Percentiles rank a stretch among this genome's conserved stretches.
phyloP scores from a whole-genome alignment of 73 alveolate genomes.

The Paramecium sonneborni region DNA sequence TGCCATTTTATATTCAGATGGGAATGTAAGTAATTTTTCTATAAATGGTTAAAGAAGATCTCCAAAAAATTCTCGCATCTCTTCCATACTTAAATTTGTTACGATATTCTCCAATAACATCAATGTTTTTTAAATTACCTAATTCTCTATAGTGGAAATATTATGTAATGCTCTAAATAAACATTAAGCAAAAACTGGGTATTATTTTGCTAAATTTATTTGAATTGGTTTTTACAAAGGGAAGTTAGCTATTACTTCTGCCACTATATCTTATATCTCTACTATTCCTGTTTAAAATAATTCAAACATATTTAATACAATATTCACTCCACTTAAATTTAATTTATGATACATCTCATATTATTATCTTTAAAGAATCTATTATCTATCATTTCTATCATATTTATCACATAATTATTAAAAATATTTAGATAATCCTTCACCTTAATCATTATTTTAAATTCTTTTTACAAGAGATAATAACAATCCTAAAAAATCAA shows the following conservation, averaged over 20 bases:
- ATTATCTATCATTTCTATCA: background rate
- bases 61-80: slow-evolving; percentile 29
- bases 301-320: slow-evolving; percentile 31
- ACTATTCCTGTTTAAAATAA: slow-evolving; percentile 36
- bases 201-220: slow-evolving; percentile 29
- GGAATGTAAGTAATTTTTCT: background rate
- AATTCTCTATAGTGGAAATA: slow-evolving; percentile 4
- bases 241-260: slow-evolving; percentile 51
- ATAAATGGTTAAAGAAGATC: slow-evolving; percentile 46
- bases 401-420: slow-evolving; percentile 45
- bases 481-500: slow-evolving; percentile 36
- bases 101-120: background rate
- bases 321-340: slow-evolving; percentile 47
- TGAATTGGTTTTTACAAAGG: background rate
- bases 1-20: slow-evolving; percentile 36
- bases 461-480: slow-evolving; percentile 48
- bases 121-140: slow-evolving; percentile 23
- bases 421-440: slow-evolving; percentile 15
- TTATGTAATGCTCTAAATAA: slow-evolving; percentile 22
- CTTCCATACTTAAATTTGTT: slow-evolving; percentile 25
- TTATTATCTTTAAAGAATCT: background rate
- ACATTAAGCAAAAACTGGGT: slow-evolving; percentile 47
- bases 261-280: slow-evolving; percentile 41
- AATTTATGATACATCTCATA: slow-evolving; percentile 12
- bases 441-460: background rate